These are phyloP conservation scores for Corylus heterophylla DNA, from an alignment of 306 rosid species.

Conservation along the genomic window DNA sequence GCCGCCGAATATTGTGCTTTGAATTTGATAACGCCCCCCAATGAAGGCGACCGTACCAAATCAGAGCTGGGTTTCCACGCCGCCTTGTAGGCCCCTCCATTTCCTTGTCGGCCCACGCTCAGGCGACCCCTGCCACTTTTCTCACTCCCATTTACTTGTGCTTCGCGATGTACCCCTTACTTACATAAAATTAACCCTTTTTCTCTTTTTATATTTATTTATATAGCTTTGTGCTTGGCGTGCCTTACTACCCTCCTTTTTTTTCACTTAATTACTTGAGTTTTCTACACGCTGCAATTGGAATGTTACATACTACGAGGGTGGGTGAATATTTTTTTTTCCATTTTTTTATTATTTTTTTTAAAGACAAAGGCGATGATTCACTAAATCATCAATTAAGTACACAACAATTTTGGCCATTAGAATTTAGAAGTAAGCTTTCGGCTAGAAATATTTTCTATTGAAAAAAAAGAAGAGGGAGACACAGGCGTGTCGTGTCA, in stretches of 20 bases:
- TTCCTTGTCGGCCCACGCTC: constrained; percentile 44
- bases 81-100: constrained; percentile 30
- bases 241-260: not conserved
- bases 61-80: constrained; percentile 31
- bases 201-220: too few relatives aligned
- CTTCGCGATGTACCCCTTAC: constrained; percentile 35
- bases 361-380: too few relatives aligned
- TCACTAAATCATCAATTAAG: too few relatives aligned
- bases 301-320: too few relatives aligned
- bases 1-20: constrained; percentile 41
- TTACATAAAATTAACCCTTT: too few relatives aligned
- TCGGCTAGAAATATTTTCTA: not conserved
- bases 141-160: constrained; percentile 46
- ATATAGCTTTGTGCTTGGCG: not conserved
- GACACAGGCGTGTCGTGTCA: constrained; percentile 24
- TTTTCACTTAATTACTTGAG: too few relatives aligned
- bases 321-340: too few relatives aligned
- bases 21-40: not conserved
- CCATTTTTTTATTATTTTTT: too few relatives aligned
- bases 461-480: not conserved
- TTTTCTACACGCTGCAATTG: too few relatives aligned
- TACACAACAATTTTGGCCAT: too few relatives aligned
- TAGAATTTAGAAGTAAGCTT: too few relatives aligned
- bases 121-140: constrained; percentile 16
- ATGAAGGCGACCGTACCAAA: not conserved